Base-by-base conservation (phyloP, 768 basidiomycete genomes). In the Naganishia antarctica region DNA sequence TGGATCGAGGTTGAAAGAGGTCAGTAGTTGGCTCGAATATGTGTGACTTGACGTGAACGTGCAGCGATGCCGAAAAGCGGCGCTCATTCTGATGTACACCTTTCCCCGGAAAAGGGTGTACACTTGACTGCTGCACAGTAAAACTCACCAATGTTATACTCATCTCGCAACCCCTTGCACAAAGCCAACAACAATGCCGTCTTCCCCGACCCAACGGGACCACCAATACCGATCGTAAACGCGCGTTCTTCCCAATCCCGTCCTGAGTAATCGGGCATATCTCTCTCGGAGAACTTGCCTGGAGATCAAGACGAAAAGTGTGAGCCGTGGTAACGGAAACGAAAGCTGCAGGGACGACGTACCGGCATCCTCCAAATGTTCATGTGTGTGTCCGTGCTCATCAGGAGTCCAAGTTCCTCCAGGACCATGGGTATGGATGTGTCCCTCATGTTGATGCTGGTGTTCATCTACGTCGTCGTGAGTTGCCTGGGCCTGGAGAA, bases 171-270 rank as follows among this genome's bases (percentile, higher is more conserved):
- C 47, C 81, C 82, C 74, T 86, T 83, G 80, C 94, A 97, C 18
- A 99, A 82, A 0, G 89, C 90, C 53, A 99, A 84, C 2, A 91
- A 89, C 69, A 97, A 79, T 0, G 94, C 94, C 0, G 94, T 97
- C 81, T 99, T 98, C 3, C 94, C 94, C 1, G 93, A 96, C 11
- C 93, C 93, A n/a, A 98, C 93, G 1, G 93, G 93, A 0, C 93
- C 93, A 72, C 94, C 94, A 61, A 98, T 97, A n/a, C 94, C 94
- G 65, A 99, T 81, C 0, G 94, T 98, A 79, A 97, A 99, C 0
- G 89, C 96, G 67, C 94, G 81, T 79, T 97, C 93, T 58, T 86
- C 83, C 71, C 92, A 98, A 80, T 92, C 88, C 37, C 94, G 81
- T 2, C 78, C 76, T 8, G 86, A 81, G 71, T 89, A 97, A 73